Evolutionary conservation across 75 land plant genomes (phyloP), one percentile per base, ranked within the genome.

Genomic region (Pinus tabuliformis): DNA sequence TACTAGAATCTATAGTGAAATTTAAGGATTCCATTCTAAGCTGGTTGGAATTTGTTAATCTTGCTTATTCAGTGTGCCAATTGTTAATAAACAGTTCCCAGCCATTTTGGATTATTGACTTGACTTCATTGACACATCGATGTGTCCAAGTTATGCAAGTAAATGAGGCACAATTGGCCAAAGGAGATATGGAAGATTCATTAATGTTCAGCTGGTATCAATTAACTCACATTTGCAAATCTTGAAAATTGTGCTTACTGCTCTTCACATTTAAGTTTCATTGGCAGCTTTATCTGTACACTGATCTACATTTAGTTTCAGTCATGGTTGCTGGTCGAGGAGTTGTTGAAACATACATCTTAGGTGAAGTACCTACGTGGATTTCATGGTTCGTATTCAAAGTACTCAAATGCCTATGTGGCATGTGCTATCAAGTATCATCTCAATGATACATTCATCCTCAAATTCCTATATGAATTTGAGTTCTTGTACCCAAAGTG

Each of bases 321-420:
- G 86, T 93, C 66, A 85, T 80, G 95, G 91, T 89, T 75, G 98
- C 84, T 26, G 96, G 91, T 83, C 96, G 96, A 65, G 98, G 98
- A 65, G 79, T 52, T n/a, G 98, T 95, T 17, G 20, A 83, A 77
- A 95, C 98, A 11, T 76, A 78, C 65, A 86, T 95, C 65, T 78
- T 95, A 88, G 75, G 92, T 20, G 98, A 95, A 82, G 59, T 91
- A 61, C 98, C 98, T 59, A 21, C 56, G 20, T 77, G 54, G 76
- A 73, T 93, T 60, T 88, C 89, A 11, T 36, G 57, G 30, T 1
- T 89, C 57, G 86, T 89, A 30, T 81, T 80, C 71, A 30, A 61
- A 2, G 80, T 84, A 17, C 73, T 95, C 64, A 78, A 76, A 36
- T 73, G 79, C 65, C 21, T 91, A 15, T 75, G 83, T 45, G 26